These are phyloP conservation scores for Aegilops bicornis DNA, from an alignment of 176 grass and related monocot genomes.

Conservation along the genomic window DNA sequence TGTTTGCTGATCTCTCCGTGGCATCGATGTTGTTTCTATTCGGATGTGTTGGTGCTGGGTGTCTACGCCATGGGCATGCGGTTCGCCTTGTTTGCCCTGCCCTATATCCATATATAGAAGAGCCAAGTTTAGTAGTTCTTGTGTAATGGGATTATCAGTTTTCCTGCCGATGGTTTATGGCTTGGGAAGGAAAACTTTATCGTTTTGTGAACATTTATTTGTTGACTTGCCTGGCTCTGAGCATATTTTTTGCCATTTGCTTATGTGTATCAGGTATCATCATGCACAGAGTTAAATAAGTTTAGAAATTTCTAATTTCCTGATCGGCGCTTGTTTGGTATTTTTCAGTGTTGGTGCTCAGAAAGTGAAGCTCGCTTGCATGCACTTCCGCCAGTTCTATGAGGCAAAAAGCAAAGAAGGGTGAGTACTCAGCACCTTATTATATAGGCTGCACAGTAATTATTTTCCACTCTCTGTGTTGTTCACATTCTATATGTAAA, in stretches of 20 bases:
- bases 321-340: background rate
- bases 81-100: background rate
- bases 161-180: background rate
- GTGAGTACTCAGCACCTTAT: slow-evolving; percentile 31
- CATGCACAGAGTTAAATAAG: background rate
- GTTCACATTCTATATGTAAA: background rate
- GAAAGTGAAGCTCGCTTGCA: slow-evolving; percentile 45
- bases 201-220: background rate
- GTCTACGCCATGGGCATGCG: background rate
- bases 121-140: background rate
- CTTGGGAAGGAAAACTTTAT: background rate
- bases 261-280: background rate
- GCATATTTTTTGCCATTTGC: background rate
- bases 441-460: background rate
- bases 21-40: background rate
- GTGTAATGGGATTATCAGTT: background rate
- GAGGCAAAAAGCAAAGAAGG: slow-evolving; percentile 66
- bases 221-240: background rate
- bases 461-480: background rate
- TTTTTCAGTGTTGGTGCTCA: slow-evolving; percentile 78
- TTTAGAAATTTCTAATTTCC: background rate
- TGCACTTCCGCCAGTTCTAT: slow-evolving; percentile 42
- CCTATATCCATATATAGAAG: background rate
- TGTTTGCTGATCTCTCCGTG: background rate
- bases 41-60: background rate